Percentiles rank a stretch among this genome's conserved stretches.
Conservation (phyloP, 192 early-diverging fungal species). For the Gigaspora rosea region DNA sequence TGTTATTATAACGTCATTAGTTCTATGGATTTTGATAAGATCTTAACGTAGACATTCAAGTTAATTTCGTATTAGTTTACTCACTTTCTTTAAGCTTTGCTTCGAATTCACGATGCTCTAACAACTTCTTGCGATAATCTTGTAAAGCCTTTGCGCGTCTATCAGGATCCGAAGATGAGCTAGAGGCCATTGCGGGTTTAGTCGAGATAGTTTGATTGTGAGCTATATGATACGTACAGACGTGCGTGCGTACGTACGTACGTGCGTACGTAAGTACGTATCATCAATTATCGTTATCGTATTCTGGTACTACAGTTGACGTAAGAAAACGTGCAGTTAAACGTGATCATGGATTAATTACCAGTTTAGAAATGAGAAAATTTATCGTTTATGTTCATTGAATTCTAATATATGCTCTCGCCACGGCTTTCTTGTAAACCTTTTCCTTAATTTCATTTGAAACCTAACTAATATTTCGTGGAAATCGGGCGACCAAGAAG, state of each 20-base stretch:
- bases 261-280: no score
- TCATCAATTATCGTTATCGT: no score
- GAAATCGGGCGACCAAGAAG: background rate
- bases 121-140: slow-evolving; percentile 83
- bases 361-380: background rate
- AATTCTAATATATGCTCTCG: slow-evolving; percentile 11
- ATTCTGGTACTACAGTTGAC: no score
- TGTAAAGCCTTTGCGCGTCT: slow-evolving; percentile 77
- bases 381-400: background rate
- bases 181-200: slow-evolving; percentile 27
- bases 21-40: background rate
- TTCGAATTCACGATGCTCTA: slow-evolving; percentile 95
- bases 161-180: slow-evolving; percentile 51
- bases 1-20: background rate
- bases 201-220: no score
- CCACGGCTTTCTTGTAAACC: background rate
- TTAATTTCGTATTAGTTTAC: slow-evolving; percentile 2
- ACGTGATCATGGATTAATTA: background rate
- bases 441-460: background rate
- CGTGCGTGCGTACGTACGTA: no score
- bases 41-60: no score
- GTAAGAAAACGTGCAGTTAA: no score
- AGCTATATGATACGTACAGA: no score
- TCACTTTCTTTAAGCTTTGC: slow-evolving; percentile 92
- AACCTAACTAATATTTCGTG: background rate